Evolutionary conservation across 768 basidiomycete species (phyloP), one percentile per base, ranked within the genome.

Genomic region (Tephrocybe rancida): DNA sequence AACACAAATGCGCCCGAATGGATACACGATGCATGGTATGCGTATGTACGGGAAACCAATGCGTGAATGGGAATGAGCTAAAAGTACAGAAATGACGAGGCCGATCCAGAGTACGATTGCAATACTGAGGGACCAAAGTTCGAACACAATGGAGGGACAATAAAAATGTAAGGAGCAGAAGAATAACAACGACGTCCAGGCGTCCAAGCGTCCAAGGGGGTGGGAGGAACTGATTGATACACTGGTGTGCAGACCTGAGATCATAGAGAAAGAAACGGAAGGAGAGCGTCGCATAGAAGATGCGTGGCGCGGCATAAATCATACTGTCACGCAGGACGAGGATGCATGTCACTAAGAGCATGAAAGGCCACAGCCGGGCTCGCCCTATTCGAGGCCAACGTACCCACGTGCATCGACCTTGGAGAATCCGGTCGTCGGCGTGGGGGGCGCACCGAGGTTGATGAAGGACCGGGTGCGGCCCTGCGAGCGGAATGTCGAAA

Each of bases 321-420:
- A 41, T 46, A 47, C 29, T 29, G 41, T 21, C 45, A 35, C 26
- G 41, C 37, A 29, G 8, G 47, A 38, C 26, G 27, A 14, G 22
- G 44, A n/a, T n/a, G 30, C 30, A 37, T 37, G 35, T 37, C n/a
- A 37, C 35, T 35, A 50, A 8, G 24, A 43, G 37, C 30, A 41
- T 38, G 19, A 42, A 7, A 47, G 39, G 29, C 37, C 51, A 29
- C 35, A 45, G 47, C 45, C 43, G 25, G 47, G 24, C 24, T 10
- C 7, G 9, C 26, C 55, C 45, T 62, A 70, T 61, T 80, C 75
- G 44, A 84, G 61, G 25, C 84, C 87, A 52, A 90, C 76, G 73
- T 85, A 90, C n/a, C 91, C 91, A 54, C 87, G 82, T 53, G 82
- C 91, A 65, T 93, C 91, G 48, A 93, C 90, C 60, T 86, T 86